These are phyloP conservation scores for Arabidopsis thaliana DNA, from an alignment of 345 rosid species.

Conservation along the genomic window DNA sequence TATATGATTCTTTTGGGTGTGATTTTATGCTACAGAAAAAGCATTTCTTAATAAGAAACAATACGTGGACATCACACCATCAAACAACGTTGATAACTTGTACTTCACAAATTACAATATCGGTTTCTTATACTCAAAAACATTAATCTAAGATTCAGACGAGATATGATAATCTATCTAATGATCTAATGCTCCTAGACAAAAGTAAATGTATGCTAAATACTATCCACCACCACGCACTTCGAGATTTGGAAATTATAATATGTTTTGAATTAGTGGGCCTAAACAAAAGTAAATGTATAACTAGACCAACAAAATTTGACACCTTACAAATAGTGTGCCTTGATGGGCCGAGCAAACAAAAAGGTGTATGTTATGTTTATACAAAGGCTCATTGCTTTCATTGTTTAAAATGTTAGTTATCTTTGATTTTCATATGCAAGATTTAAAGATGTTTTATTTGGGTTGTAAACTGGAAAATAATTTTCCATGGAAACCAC, in stretches of 20 bases:
- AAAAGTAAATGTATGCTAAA: not conserved
- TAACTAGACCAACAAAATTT: not conserved
- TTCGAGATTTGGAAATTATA: not conserved
- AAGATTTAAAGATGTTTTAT: constrained; percentile 1
- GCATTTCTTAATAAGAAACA: not conserved
- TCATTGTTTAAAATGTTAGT: not conserved
- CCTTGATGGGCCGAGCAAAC: not conserved
- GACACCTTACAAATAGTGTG: not conserved
- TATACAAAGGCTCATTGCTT: not conserved
- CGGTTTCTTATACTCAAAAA: not conserved
- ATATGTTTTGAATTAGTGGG: not conserved
- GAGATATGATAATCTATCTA: not conserved
- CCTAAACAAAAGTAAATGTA: not conserved
- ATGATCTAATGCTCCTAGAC: not conserved
- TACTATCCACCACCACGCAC: not conserved
- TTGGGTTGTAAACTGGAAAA: not conserved
- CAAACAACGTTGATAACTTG: not conserved
- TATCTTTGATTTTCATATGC: not conserved
- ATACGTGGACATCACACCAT: not conserved
- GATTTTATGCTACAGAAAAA: not conserved
- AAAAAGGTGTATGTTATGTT: not conserved
- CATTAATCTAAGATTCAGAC: not conserved
- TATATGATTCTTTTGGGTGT: not conserved
- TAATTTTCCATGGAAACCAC: no score
- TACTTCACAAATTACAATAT: not conserved